Conservation (phyloP, 202 grass and related monocot genomes). For the Elaeis oleifera region DNA sequence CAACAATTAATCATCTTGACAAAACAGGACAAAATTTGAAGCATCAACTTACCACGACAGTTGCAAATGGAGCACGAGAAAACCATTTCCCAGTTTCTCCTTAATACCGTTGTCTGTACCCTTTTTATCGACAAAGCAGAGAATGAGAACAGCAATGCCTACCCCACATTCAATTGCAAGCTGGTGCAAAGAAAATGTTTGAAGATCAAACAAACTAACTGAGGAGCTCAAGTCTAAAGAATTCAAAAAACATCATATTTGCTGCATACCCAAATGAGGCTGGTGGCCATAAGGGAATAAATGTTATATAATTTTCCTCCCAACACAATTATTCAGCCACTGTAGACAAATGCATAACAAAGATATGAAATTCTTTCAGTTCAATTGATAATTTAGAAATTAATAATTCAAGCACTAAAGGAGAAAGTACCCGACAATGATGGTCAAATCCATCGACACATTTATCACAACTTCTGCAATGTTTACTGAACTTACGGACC, state of each 20-base stretch:
- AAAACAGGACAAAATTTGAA: not conserved
- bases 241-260: not conserved
- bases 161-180: constrained; percentile 88
- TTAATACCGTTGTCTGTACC: constrained; percentile 48
- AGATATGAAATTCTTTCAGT: constrained; percentile 14
- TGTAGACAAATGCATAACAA: constrained; percentile 25
- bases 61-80: constrained; percentile 68
- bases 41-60: constrained; percentile 71
- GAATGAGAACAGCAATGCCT: constrained; percentile 72
- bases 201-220: not conserved
- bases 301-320: constrained; percentile 88
- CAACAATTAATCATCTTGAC: not conserved
- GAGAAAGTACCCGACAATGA: constrained; percentile 77
- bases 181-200: constrained; percentile 35
- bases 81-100: constrained; percentile 89
- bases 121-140: constrained; percentile 77
- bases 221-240: not conserved
- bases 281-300: constrained; percentile 88
- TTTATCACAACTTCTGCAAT: constrained; percentile 98
- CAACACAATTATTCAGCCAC: constrained; percentile 99
- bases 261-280: constrained; percentile 79
- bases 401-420: not conserved
- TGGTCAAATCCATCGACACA: constrained; percentile 99
- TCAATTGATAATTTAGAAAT: constrained; percentile 6
- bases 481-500: constrained; percentile 94